phyloP scores from a whole-genome alignment of 2,329 filamentous ascomycete genomes.

The Pyricularia sp. region DNA sequence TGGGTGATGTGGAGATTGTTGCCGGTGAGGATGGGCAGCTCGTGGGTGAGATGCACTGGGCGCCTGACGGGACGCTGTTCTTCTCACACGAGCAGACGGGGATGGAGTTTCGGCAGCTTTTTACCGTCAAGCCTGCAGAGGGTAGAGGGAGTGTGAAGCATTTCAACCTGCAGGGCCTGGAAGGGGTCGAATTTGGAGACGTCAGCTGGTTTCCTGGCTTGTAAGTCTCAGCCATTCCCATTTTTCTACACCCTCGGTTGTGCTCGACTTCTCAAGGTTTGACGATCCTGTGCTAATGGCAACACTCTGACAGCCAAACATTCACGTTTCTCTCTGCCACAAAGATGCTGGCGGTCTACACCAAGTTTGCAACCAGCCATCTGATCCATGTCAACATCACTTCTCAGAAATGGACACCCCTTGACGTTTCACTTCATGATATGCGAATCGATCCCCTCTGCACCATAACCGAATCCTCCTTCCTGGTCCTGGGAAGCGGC shows the following conservation, averaged over 20 bases:
- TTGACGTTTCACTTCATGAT: constrained; percentile 22
- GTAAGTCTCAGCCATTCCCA: constrained; percentile 14
- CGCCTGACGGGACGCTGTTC: constrained; percentile 35
- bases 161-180: constrained; percentile 27
- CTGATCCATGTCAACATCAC: constrained; percentile 29
- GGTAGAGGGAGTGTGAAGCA: constrained; percentile 11
- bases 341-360: constrained; percentile 23
- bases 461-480: constrained; percentile 22
- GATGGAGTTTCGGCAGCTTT: constrained; percentile 37
- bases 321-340: constrained; percentile 26
- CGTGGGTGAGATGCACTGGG: constrained; percentile 41
- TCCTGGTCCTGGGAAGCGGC: constrained; percentile 28
- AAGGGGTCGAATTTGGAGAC: constrained; percentile 30
- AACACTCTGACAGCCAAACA: constrained; percentile 21
- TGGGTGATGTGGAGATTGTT: constrained; percentile 18
- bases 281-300: neutral
- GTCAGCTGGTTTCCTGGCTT: constrained; percentile 20
- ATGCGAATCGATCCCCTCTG: constrained; percentile 24
- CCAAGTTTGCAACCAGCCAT: constrained; percentile 21
- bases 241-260: neutral
- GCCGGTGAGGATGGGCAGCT: constrained; percentile 32
- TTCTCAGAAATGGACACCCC: constrained; percentile 17
- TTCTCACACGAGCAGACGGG: constrained; percentile 31
- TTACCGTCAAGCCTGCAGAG: constrained; percentile 19
- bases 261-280: no score